Evolutionary conservation across 495 filamentous ascomycete species (phyloP).

Genomic region (Corynascus novoguineensis): DNA sequence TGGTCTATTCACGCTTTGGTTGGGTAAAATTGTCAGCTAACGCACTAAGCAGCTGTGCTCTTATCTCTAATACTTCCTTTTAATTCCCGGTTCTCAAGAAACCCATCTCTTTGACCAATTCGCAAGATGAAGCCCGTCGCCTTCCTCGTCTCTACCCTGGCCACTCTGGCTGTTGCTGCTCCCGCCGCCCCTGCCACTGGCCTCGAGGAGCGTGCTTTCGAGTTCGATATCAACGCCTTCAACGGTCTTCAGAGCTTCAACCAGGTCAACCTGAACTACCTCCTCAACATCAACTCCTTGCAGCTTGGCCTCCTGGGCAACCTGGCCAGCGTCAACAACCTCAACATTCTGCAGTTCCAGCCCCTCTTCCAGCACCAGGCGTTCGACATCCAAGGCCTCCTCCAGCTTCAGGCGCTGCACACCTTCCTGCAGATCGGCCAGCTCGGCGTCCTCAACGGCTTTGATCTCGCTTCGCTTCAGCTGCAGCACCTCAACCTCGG

Average conservation of each 20-base stretch:
- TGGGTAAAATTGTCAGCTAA: slow-evolving; percentile 17
- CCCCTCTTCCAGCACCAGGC: slow-evolving; percentile 31
- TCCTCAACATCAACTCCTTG: slow-evolving; percentile 41
- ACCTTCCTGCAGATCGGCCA: slow-evolving; percentile 38
- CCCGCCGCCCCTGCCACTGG: slow-evolving; percentile 19
- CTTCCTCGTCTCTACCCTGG: slow-evolving; percentile 36
- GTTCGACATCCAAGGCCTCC: slow-evolving; percentile 37
- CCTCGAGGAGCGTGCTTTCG: slow-evolving; percentile 25
- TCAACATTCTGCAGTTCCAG: slow-evolving; percentile 37
- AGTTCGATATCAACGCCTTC: slow-evolving; percentile 35
- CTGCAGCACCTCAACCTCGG: slow-evolving; percentile 38
- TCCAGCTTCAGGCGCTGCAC: slow-evolving; percentile 42
- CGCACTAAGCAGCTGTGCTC: slow-evolving; percentile 40
- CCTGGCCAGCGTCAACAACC: slow-evolving; percentile 39
- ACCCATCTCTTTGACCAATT: slow-evolving; percentile 21
- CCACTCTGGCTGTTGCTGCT: slow-evolving; percentile 38
- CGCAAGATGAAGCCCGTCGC: slow-evolving; percentile 43
- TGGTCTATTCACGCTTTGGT: not conserved
- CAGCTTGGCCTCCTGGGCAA: slow-evolving; percentile 37
- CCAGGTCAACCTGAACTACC: slow-evolving; percentile 44
- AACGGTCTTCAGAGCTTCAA: slow-evolving; percentile 37
- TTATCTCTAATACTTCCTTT: slow-evolving; percentile 38
- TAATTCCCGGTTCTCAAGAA: slow-evolving; percentile 27
- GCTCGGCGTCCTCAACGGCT: slow-evolving; percentile 41
- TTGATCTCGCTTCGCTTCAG: slow-evolving; percentile 38